Percentiles rank a stretch among this genome's conserved stretches.
phyloP scores from a whole-genome alignment of 2,329 filamentous ascomycete genomes.

The Ascochyta pisi region DNA sequence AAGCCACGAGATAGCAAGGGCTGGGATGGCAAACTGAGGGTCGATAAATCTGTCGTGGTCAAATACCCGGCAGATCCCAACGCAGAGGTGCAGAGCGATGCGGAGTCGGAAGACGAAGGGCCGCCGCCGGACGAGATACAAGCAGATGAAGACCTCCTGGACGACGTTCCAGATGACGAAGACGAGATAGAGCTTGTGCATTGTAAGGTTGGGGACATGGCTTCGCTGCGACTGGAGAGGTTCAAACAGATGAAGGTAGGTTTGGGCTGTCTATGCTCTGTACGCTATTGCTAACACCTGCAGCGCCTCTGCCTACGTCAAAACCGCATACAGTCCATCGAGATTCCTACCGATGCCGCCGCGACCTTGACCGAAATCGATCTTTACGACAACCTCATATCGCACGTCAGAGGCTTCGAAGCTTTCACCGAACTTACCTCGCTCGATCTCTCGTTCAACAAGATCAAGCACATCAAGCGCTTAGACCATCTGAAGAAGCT shows the following conservation, averaged over 20 bases:
- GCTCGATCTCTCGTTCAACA: slow-evolving; percentile 96
- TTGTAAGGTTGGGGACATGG: slow-evolving; percentile 79
- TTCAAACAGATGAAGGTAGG: slow-evolving; percentile 73
- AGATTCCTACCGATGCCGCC: slow-evolving; percentile 72
- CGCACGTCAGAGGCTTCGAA: slow-evolving; percentile 84
- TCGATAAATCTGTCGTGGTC: slow-evolving; percentile 64
- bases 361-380: slow-evolving; percentile 81
- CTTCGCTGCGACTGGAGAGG: slow-evolving; percentile 79
- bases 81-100: slow-evolving; percentile 72
- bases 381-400: slow-evolving; percentile 94
- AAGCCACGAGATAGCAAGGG: slow-evolving; percentile 58
- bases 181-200: slow-evolving; percentile 84
- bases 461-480: slow-evolving; percentile 97
- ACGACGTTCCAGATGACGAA: slow-evolving; percentile 62
- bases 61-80: slow-evolving; percentile 59
- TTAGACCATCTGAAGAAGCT: slow-evolving; percentile 78
- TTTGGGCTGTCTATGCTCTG: neutral
- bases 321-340: slow-evolving; percentile 83
- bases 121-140: slow-evolving; percentile 46
- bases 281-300: slow-evolving; percentile 13
- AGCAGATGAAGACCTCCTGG: slow-evolving; percentile 61
- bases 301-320: slow-evolving; percentile 86
- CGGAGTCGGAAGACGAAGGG: slow-evolving; percentile 73
- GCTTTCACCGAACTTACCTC: slow-evolving; percentile 75
- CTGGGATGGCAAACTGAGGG: slow-evolving; percentile 83